Evolutionary conservation across 441 rosid genomes (phyloP).

Genomic region (Iberis amara): DNA sequence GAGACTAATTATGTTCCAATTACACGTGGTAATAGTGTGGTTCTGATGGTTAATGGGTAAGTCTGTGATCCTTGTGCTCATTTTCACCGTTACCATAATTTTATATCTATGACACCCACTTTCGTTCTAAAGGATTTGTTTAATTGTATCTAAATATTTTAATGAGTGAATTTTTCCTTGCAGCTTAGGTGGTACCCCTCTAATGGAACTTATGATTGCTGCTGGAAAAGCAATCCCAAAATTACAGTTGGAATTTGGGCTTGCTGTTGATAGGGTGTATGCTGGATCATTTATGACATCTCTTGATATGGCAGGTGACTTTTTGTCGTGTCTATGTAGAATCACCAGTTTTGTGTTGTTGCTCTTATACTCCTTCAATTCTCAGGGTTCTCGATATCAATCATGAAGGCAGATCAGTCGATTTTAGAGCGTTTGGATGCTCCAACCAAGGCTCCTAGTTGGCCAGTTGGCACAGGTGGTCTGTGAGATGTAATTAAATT

Average conservation of each 20-base stretch:
- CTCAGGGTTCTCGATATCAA: conserved; percentile 85
- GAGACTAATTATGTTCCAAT: conserved; percentile 93
- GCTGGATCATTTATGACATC: conserved; percentile 97
- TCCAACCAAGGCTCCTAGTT: conserved; percentile 86
- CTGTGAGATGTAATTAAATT: conserved; percentile 26
- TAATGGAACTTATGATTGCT: conserved; percentile 94
- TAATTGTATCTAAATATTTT: too few relatives aligned
- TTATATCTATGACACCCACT: too few relatives aligned
- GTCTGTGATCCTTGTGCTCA: conserved; percentile 23
- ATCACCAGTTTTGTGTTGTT: not conserved
- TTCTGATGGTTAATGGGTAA: conserved; percentile 95
- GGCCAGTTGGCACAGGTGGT: conserved; percentile 96
- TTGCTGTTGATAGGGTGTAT: conserved; percentile 96
- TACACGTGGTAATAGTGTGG: conserved; percentile 83
- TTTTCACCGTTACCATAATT: not conserved
- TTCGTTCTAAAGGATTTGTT: not conserved
- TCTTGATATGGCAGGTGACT: conserved; percentile 93
- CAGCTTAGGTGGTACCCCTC: conserved; percentile 90
- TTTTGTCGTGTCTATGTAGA: too few relatives aligned
- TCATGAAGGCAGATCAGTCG: conserved; percentile 78
- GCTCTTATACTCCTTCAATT: conserved; percentile 17
- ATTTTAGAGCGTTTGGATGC: conserved; percentile 79
- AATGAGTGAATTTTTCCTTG: conserved; percentile 5
- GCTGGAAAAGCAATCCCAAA: conserved; percentile 88
- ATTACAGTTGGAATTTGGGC: conserved; percentile 88